phyloP scores from a whole-genome alignment of 2,329 filamentous ascomycete species.

The Monosporascus ibericus region DNA sequence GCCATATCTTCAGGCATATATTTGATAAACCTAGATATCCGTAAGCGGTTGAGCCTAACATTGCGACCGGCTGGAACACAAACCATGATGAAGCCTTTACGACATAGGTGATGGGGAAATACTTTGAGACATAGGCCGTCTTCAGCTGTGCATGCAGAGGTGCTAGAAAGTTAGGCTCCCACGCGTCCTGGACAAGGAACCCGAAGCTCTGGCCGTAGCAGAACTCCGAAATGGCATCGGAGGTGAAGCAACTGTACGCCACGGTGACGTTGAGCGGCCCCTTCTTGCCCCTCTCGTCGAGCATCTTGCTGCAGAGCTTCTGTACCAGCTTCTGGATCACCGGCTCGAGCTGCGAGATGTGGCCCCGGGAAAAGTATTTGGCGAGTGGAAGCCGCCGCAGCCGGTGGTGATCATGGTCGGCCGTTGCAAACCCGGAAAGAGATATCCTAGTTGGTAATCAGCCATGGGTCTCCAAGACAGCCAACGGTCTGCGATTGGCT shows the following conservation, averaged over 20 bases:
- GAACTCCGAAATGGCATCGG: slow-evolving; percentile 32
- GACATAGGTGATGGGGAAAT: slow-evolving; percentile 16
- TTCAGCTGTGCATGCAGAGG: slow-evolving; percentile 13
- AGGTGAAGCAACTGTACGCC: slow-evolving; percentile 33
- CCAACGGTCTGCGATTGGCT: too few relatives aligned
- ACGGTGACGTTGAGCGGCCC: slow-evolving; percentile 27
- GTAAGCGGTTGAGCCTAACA: neutral
- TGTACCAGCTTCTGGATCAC: slow-evolving; percentile 10
- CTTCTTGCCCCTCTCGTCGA: slow-evolving; percentile 15
- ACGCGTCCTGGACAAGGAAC: slow-evolving; percentile 25
- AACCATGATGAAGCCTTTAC: slow-evolving; percentile 5
- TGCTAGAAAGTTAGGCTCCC: slow-evolving; percentile 29
- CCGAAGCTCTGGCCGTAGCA: slow-evolving; percentile 32
- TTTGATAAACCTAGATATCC: slow-evolving; percentile 8
- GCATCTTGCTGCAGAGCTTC: slow-evolving; percentile 23
- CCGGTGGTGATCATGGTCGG: slow-evolving; percentile 27
- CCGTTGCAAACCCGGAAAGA: slow-evolving; percentile 14
- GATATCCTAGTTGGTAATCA: neutral
- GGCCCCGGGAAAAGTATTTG: slow-evolving; percentile 29
- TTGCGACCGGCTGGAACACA: neutral
- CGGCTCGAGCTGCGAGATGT: slow-evolving; percentile 19
- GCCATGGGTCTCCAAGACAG: too few relatives aligned
- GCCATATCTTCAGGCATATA: slow-evolving; percentile 15
- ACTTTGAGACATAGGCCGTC: slow-evolving; percentile 17
- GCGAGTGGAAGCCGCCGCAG: slow-evolving; percentile 23